Percentiles rank a stretch among this genome's conserved stretches.
These are phyloP conservation scores for Filosporella fistucella DNA, from an alignment of 495 filamentous ascomycete species.

Conservation along the genomic window DNA sequence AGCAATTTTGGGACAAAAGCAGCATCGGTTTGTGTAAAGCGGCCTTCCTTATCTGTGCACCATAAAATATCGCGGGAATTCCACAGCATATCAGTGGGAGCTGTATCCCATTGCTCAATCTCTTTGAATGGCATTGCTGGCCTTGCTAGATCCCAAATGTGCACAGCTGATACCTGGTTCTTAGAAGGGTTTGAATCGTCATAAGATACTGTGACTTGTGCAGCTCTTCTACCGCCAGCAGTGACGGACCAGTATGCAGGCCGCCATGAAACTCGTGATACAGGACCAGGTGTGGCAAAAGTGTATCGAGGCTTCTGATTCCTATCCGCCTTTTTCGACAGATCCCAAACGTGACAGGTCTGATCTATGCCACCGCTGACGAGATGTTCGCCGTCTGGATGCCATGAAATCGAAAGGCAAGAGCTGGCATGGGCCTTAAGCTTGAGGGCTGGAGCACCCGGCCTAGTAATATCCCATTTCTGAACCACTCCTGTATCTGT, in stretches of 20 bases:
- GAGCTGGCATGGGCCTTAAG: constrained; percentile 81
- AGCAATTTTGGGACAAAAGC: constrained; percentile 76
- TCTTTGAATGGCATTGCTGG: constrained; percentile 84
- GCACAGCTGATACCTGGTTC: constrained; percentile 51
- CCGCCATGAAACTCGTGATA: constrained; percentile 80
- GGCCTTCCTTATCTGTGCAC: constrained; percentile 80
- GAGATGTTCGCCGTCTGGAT: constrained; percentile 88
- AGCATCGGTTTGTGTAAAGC: constrained; percentile 85
- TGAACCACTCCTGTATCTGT: constrained; percentile 77
- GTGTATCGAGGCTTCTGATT: constrained; percentile 72
- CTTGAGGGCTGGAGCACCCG: constrained; percentile 47
- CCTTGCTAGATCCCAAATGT: constrained; percentile 89
- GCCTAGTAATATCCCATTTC: constrained; percentile 50
- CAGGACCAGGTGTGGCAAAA: constrained; percentile 53
- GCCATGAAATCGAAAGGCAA: constrained; percentile 87
- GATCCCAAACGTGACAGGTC: constrained; percentile 88
- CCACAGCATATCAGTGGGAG: constrained; percentile 81
- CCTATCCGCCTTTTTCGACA: constrained; percentile 70
- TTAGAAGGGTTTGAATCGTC: constrained; percentile 38
- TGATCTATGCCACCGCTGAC: constrained; percentile 80
- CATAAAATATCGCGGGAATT: constrained; percentile 85
- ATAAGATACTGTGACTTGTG: constrained; percentile 48
- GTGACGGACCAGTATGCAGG: constrained; percentile 72
- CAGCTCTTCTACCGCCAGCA: constrained; percentile 54
- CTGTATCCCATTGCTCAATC: constrained; percentile 66